These are phyloP conservation scores for Diaporthe citrichinensis DNA, from an alignment of 2,329 filamentous ascomycete genomes.

Conservation along the genomic window DNA sequence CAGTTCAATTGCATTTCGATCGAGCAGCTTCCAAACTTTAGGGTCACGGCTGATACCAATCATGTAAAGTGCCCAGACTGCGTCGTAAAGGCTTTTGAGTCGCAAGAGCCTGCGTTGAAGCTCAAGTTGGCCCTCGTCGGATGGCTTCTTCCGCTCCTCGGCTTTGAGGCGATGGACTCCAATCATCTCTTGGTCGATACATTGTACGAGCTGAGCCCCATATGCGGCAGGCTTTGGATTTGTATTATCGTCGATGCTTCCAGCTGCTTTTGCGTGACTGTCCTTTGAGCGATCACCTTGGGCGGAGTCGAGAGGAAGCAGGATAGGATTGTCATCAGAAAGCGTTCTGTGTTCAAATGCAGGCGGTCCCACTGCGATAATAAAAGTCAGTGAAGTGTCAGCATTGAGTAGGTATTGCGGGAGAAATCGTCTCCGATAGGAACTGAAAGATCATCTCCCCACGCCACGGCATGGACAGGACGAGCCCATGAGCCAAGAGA, in stretches of 20 bases:
- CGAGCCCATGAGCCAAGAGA: neutral
- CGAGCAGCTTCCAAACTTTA: neutral
- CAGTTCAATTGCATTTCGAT: neutral
- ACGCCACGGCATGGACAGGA: too few relatives aligned
- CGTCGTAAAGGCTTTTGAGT: neutral
- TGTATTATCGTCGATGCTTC: neutral
- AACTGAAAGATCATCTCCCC: neutral
- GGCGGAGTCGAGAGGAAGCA: neutral
- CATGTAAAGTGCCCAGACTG: conserved; percentile 6
- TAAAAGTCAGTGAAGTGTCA: neutral
- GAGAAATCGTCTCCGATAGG: too few relatives aligned
- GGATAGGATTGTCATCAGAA: neutral
- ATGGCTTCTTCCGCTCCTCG: neutral
- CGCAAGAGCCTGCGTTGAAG: neutral
- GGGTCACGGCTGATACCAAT: neutral
- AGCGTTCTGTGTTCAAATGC: too few relatives aligned
- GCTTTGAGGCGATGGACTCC: neutral
- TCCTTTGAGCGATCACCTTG: too few relatives aligned
- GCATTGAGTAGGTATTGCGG: neutral
- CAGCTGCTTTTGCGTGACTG: too few relatives aligned
- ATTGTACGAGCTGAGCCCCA: neutral
- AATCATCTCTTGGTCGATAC: neutral
- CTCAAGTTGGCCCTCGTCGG: neutral
- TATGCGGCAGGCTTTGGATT: neutral
- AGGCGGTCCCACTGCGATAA: neutral